Evolutionary conservation across 345 rosid genomes (phyloP).

Genomic region (Euphorbia lathyris): DNA sequence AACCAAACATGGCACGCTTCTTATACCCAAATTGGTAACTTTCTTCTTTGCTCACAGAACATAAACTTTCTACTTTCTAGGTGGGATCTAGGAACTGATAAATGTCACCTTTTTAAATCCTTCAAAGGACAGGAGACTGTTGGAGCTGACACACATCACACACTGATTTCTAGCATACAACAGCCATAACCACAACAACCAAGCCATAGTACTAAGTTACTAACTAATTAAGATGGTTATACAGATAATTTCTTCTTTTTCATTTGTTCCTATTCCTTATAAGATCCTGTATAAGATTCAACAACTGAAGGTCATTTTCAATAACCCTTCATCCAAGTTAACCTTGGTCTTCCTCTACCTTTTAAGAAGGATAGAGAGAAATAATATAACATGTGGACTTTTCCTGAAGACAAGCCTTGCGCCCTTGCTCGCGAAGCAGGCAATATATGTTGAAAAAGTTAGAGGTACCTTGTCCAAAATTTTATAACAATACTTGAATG

Average conservation of each 20-base stretch:
- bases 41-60: not conserved
- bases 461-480: not conserved
- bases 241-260: no score
- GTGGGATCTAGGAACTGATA: not conserved
- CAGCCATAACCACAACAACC: no score
- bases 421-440: not conserved
- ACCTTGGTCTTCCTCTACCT: no score
- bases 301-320: no score
- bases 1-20: not conserved
- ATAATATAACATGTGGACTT: no score
- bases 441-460: not conserved
- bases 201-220: no score
- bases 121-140: not conserved
- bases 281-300: no score
- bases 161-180: not conserved
- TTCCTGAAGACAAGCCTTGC: no score
- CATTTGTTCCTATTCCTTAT: no score
- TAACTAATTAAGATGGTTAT: no score
- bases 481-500: not conserved
- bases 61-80: not conserved
- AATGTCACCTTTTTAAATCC: not conserved
- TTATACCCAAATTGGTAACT: not conserved
- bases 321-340: no score
- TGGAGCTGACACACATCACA: not conserved
- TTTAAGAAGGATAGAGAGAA: no score